Evolutionary conservation across 2,329 filamentous ascomycete species (phyloP).

Genomic region (Cladosporium sphaerospermum): DNA sequence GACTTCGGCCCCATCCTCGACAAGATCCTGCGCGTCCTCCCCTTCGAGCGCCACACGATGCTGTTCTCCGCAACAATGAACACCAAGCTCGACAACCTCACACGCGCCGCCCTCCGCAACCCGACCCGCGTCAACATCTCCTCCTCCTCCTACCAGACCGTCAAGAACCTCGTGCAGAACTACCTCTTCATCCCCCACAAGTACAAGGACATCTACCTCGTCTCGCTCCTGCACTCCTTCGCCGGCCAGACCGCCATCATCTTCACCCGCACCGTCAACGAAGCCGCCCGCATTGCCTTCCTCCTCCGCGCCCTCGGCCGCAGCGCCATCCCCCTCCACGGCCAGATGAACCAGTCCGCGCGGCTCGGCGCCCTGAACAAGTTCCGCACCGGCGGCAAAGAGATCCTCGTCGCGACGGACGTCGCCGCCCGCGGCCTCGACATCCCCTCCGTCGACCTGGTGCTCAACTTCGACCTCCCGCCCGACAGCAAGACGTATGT

Average conservation of each 20-base stretch:
- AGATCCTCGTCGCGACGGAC: conserved; percentile 88
- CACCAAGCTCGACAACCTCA: conserved; percentile 85
- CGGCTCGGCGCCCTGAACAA: conserved; percentile 85
- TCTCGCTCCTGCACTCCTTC: conserved; percentile 80
- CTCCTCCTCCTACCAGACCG: conserved; percentile 81
- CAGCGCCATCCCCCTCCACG: conserved; percentile 85
- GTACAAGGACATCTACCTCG: conserved; percentile 83
- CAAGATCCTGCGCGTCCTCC: conserved; percentile 86
- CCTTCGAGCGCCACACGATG: conserved; percentile 69
- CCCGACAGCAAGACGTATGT: conserved; percentile 86
- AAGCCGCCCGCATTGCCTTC: conserved; percentile 79
- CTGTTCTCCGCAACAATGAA: conserved; percentile 94
- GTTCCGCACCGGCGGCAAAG: conserved; percentile 71
- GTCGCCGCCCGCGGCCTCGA: conserved; percentile 90
- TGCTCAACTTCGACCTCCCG: conserved; percentile 80
- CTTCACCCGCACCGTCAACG: conserved; percentile 87
- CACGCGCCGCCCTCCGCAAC: conserved; percentile 80
- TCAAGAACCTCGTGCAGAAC: conserved; percentile 77
- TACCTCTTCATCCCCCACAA: conserved; percentile 82
- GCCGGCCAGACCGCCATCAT: conserved; percentile 81
- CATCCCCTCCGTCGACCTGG: conserved; percentile 83
- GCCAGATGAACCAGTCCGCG: conserved; percentile 80
- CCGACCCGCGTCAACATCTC: conserved; percentile 78
- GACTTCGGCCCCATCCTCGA: conserved; percentile 91
- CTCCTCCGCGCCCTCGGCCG: conserved; percentile 80